A percentile compares a stretch with the other conserved stretches of the same genome.
These are phyloP conservation scores for Trichoderma atrobrunneum DNA, from an alignment of 2,329 filamentous ascomycete genomes.

Conservation along the genomic window DNA sequence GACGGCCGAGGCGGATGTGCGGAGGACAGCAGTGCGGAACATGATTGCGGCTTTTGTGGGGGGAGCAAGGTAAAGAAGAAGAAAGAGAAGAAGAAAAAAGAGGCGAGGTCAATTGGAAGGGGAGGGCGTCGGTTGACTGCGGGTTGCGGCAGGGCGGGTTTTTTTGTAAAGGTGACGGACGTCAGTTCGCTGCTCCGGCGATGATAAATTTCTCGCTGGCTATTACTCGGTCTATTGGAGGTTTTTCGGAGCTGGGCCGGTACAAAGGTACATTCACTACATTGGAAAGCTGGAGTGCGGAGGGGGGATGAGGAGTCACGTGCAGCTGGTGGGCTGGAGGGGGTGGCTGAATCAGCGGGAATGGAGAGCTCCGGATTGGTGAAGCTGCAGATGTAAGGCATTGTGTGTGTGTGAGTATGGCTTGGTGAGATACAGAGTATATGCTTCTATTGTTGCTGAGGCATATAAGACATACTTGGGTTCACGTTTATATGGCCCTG, in stretches of 20 bases:
- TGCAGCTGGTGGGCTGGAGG: not conserved
- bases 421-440: not conserved
- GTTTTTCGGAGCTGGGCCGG: constrained; percentile 28
- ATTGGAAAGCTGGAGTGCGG: constrained; percentile 13
- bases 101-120: not conserved
- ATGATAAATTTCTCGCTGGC: constrained; percentile 48
- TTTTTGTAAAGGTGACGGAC: constrained; percentile 12
- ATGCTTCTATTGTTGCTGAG: not conserved
- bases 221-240: constrained; percentile 29
- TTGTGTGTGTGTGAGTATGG: not conserved
- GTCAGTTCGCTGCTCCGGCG: constrained; percentile 21
- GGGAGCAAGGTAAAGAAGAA: not conserved
- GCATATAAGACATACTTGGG: not conserved
- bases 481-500: not conserved
- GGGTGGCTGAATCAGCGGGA: constrained; percentile 6
- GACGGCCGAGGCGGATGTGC: constrained; percentile 60
- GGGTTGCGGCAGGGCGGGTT: constrained; percentile 14
- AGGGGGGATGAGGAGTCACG: constrained; percentile 16
- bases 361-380: constrained; percentile 9
- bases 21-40: constrained; percentile 86
- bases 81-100: not conserved
- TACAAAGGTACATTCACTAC: not conserved
- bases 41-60: constrained; percentile 47
- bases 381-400: not conserved
- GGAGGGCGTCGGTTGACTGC: not conserved